Conservation (phyloP, 768 basidiomycete species). For the Mycena leptocephala region DNA sequence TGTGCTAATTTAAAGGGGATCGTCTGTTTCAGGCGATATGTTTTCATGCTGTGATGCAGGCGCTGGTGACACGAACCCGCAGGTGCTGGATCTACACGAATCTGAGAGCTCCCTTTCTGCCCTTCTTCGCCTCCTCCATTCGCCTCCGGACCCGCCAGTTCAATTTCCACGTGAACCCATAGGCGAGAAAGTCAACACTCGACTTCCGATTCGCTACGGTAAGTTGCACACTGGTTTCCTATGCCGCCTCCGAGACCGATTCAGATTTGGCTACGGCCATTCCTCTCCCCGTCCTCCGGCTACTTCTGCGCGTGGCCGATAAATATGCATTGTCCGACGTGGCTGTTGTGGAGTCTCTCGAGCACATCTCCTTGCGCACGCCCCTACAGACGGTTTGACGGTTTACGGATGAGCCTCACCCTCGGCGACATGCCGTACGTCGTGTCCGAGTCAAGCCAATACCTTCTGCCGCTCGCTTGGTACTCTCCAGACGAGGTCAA, state of each 20-base stretch:
- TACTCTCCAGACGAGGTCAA: slow-evolving; percentile 69
- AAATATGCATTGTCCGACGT: slow-evolving; percentile 73
- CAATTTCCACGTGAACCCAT: slow-evolving; percentile 43
- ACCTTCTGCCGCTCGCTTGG: slow-evolving; percentile 71
- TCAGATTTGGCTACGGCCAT: slow-evolving; percentile 67
- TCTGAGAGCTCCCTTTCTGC: slow-evolving; percentile 61
- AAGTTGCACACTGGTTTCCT: no score
- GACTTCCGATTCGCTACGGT: slow-evolving; percentile 54
- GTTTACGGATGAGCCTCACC: slow-evolving; percentile 72
- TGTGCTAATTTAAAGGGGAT: slow-evolving; percentile 21
- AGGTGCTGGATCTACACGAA: slow-evolving; percentile 71
- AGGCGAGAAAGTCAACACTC: slow-evolving; percentile 48
- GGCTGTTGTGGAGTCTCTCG: slow-evolving; percentile 59
- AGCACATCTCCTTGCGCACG: slow-evolving; percentile 71
- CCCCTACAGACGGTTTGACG: slow-evolving; percentile 65
- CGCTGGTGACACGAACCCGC: slow-evolving; percentile 40
- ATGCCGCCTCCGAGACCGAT: no score
- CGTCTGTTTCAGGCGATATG: slow-evolving; percentile 71
- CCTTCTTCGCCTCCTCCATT: slow-evolving; percentile 72
- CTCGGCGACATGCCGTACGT: slow-evolving; percentile 59
- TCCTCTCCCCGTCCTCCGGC: slow-evolving; percentile 75
- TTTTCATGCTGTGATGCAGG: slow-evolving; percentile 70
- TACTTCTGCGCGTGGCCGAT: slow-evolving; percentile 73
- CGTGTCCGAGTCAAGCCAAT: slow-evolving; percentile 73
- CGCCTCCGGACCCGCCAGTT: slow-evolving; percentile 65